These are phyloP conservation scores for Mycena rosella DNA, from an alignment of 768 basidiomycete species.

Conservation along the genomic window DNA sequence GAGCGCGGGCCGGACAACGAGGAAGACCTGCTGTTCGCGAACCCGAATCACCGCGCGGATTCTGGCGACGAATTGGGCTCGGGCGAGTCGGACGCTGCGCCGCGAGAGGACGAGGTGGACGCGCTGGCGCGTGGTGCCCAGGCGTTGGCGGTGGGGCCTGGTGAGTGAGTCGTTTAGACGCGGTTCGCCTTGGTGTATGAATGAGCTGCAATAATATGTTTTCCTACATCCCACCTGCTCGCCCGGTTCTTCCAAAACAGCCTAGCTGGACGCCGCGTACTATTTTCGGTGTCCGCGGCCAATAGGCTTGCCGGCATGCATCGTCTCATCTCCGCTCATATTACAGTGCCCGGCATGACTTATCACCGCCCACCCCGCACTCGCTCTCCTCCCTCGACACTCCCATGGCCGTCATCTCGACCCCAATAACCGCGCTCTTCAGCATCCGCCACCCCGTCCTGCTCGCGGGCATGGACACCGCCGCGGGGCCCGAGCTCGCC, in stretches of 20 bases:
- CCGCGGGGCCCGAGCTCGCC: constrained; percentile 81
- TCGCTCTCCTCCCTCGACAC: background rate
- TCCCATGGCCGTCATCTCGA: constrained; percentile 60
- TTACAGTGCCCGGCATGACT: too few relatives aligned
- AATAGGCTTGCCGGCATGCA: background rate
- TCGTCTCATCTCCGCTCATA: background rate
- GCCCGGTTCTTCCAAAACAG: background rate
- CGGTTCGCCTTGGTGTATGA: background rate
- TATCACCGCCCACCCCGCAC: too few relatives aligned
- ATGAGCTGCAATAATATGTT: background rate
- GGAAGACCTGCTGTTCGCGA: constrained; percentile 75
- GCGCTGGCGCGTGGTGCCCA: constrained; percentile 16
- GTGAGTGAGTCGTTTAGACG: background rate
- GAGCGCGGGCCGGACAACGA: constrained; percentile 49
- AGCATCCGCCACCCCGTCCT: constrained; percentile 72
- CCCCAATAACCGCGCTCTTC: constrained; percentile 74
- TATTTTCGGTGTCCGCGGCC: background rate
- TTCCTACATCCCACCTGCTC: background rate
- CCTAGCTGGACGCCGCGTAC: too few relatives aligned
- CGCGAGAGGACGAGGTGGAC: constrained; percentile 7
- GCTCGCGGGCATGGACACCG: constrained; percentile 57
- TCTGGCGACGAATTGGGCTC: constrained; percentile 23
- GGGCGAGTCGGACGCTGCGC: background rate
- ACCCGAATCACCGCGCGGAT: constrained; percentile 70
- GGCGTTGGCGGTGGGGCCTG: constrained; percentile 10